Conservation (phyloP, 2,329 filamentous ascomycete species). For the Fusarium pseudoanthophilum region DNA sequence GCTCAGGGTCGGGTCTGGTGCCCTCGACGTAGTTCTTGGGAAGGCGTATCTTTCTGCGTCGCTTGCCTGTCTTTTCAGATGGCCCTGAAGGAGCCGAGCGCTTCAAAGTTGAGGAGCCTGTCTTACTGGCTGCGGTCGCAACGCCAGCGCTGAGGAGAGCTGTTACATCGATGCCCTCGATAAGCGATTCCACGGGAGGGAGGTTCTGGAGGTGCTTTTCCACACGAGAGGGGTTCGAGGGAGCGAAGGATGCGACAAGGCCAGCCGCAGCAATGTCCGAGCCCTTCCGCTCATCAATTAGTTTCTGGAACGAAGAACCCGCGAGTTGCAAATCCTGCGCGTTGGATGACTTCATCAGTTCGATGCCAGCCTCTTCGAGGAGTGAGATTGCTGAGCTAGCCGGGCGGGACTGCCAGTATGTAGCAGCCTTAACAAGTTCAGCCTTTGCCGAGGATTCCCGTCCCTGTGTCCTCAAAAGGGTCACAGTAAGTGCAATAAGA, state of each 20-base stretch:
- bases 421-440: slow-evolving; percentile 81
- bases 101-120: slow-evolving; percentile 58
- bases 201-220: slow-evolving; percentile 66
- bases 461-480: slow-evolving; percentile 80
- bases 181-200: slow-evolving; percentile 70
- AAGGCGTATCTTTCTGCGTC: slow-evolving; percentile 70
- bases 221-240: slow-evolving; percentile 66
- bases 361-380: slow-evolving; percentile 82
- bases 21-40: slow-evolving; percentile 80
- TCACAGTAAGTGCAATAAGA: slow-evolving; percentile 81
- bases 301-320: slow-evolving; percentile 79
- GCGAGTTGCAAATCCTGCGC: slow-evolving; percentile 75
- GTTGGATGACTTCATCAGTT: slow-evolving; percentile 80
- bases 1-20: slow-evolving; percentile 87
- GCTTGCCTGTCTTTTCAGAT: slow-evolving; percentile 58
- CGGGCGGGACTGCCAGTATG: slow-evolving; percentile 78
- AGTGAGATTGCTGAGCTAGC: slow-evolving; percentile 65
- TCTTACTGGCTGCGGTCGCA: slow-evolving; percentile 52
- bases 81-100: slow-evolving; percentile 54
- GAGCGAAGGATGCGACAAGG: slow-evolving; percentile 84
- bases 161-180: slow-evolving; percentile 68
- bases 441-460: slow-evolving; percentile 76
- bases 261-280: slow-evolving; percentile 81
- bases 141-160: slow-evolving; percentile 75
- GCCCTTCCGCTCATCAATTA: slow-evolving; percentile 72